Percentiles rank a stretch among this genome's conserved stretches.
These are phyloP conservation scores for Penicillium sp. DNA, from an alignment of 2,329 filamentous ascomycete genomes.

Conservation along the genomic window DNA sequence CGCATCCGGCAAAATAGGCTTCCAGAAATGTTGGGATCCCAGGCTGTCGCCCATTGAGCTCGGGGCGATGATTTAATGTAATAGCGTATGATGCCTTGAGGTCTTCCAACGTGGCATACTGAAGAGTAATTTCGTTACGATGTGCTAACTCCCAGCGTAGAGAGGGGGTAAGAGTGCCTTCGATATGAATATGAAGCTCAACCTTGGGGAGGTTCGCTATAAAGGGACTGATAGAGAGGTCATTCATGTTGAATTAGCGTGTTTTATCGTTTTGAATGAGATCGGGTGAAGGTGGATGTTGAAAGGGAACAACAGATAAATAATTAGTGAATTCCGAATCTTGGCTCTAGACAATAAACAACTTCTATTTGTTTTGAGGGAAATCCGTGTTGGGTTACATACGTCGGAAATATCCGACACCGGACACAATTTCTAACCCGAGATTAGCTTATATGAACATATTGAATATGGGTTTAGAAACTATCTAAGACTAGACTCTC, in stretches of 20 bases:
- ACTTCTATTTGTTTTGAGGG: background rate
- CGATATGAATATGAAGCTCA: constrained; percentile 51
- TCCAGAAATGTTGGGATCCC: constrained; percentile 35
- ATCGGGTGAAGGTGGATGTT: background rate
- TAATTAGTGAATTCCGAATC: background rate
- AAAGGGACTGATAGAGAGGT: constrained; percentile 29
- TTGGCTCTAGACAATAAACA: background rate
- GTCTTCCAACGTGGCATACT: constrained; percentile 33
- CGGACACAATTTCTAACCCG: background rate
- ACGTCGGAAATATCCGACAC: background rate
- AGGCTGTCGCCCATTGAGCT: constrained; percentile 36
- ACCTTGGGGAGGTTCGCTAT: constrained; percentile 44
- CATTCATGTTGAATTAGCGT: constrained; percentile 14
- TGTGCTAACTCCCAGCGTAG: constrained; percentile 45
- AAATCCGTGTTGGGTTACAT: background rate
- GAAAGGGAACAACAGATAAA: background rate
- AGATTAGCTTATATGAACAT: background rate
- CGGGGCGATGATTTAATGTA: constrained; percentile 39
- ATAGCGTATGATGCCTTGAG: constrained; percentile 36
- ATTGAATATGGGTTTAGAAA: background rate
- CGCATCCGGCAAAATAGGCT: constrained; percentile 28
- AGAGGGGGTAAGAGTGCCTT: constrained; percentile 46
- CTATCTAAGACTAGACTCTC: background rate
- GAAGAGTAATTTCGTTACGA: constrained; percentile 38
- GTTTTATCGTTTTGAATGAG: background rate